phyloP scores from a whole-genome alignment of 441 rosid species.

The Gossypium gossypioides region DNA sequence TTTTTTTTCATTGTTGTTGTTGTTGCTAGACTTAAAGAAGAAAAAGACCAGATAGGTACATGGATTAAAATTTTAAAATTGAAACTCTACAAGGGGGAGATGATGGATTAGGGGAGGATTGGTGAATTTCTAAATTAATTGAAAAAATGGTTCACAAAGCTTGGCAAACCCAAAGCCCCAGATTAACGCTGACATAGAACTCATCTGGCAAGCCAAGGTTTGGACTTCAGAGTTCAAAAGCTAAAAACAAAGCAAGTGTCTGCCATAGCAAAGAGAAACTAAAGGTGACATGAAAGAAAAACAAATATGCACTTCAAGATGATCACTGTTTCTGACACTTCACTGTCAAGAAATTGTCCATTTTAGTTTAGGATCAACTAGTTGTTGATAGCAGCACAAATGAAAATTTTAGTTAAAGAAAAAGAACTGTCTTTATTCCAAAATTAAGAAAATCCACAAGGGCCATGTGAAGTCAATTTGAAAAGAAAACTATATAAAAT shows the following conservation, averaged over 20 bases:
- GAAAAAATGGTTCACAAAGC: not conserved
- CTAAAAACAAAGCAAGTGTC: not conserved
- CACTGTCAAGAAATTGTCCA: not conserved
- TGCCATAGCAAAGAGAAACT: conserved; percentile 1
- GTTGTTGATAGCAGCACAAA: not conserved
- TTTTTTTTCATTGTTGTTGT: no score
- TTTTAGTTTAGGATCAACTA: not conserved
- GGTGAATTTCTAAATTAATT: not conserved
- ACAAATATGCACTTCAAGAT: not conserved
- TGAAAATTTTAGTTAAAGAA: not conserved
- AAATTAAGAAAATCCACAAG: not conserved
- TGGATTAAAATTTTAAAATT: not conserved
- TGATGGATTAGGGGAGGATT: not conserved
- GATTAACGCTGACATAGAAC: not conserved
- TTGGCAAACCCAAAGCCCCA: conserved; percentile 1
- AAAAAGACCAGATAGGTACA: not conserved
- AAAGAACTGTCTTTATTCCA: not conserved
- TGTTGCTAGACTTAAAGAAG: not conserved
- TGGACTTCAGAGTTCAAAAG: conserved; percentile 2
- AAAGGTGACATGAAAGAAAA: not conserved
- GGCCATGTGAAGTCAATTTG: not conserved
- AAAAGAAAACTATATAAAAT: not conserved
- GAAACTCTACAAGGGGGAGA: not conserved
- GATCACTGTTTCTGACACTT: not conserved
- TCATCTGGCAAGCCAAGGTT: not conserved